Base-by-base conservation (phyloP, 768 basidiomycete species). In the Panaeolus papilionaceus region DNA sequence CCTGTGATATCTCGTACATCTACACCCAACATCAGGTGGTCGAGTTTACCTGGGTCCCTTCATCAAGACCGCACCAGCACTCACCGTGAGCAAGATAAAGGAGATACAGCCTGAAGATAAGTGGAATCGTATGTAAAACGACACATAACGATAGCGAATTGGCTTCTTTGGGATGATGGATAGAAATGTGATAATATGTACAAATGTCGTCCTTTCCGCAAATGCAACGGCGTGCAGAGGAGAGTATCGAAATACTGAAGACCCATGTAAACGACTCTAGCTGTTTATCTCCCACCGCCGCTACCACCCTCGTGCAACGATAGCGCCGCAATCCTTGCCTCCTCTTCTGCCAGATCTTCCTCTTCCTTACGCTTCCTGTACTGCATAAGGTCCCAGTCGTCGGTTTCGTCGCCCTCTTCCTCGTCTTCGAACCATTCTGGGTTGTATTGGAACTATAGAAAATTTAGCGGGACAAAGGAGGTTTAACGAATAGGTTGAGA, bases 351-450 rank as follows among this genome's bases (percentile, higher is more conserved):
- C 12, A 82, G 61, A 72, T 90, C 88, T 67, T 88, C 88, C 66
- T 86, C 86, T 72, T 90, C 88, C 74, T 89, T 82, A 76, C 89
- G 78, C 54, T 80, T 82, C 71, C 90, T 84, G 78, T 91, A 93
- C 71, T 85, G 83, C 33, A 78, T 72, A 49, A 90, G 78, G 78
- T 90, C 89, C 80, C 88, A 89, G 51, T 86, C 86, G 61, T 89
- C 89, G 23, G 79, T 78, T 2, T 63, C 77, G 18, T 81, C 85
- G 4, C 77, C 84, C 0, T 85, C 85, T 23, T 89, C 88, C 63
- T 91, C 86, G 73, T 95, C 95, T 70, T 90, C 88, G 82, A 95
- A 96, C 92, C 94, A 95, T 73, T 95, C 93, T 18, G 95, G 92
- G 79, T 96, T 96, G 88, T 94, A 97, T 81, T 94, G 91, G 87